A percentile compares a stretch with the other conserved stretches of the same genome.
phyloP scores from a whole-genome alignment of 495 filamentous ascomycete species.

The Neurospora discreta region DNA sequence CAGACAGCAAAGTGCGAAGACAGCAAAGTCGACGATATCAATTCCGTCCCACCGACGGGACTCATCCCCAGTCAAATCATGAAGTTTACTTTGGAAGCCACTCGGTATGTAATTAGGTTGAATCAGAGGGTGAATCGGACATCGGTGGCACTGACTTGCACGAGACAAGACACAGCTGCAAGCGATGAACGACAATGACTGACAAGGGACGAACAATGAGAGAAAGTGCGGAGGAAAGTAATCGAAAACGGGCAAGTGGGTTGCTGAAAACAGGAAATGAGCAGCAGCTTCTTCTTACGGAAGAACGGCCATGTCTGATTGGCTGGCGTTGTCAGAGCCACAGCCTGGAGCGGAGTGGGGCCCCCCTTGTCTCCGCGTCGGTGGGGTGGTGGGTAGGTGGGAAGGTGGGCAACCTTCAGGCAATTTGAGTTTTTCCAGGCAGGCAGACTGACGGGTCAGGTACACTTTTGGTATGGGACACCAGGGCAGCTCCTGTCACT shows the following conservation, averaged over 20 bases:
- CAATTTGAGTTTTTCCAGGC: neutral
- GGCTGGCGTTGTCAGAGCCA: neutral
- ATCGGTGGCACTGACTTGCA: neutral
- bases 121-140: neutral
- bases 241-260: slow-evolving; percentile 14
- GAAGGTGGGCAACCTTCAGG: neutral
- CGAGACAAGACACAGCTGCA: neutral
- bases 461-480: neutral
- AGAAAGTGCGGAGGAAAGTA: slow-evolving; percentile 1
- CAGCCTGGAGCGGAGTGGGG: neutral
- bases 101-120: no score
- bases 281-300: slow-evolving; percentile 27
- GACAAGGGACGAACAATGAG: neutral
- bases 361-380: neutral
- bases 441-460: neutral
- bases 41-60: neutral
- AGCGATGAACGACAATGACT: neutral
- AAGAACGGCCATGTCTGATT: slow-evolving; percentile 18
- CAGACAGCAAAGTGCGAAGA: neutral
- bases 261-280: slow-evolving; percentile 9
- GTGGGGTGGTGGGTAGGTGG: no score
- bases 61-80: neutral
- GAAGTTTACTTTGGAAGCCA: neutral
- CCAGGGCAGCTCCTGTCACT: neutral
- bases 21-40: neutral